A percentile compares a stretch with the other conserved stretches of the same genome.
Conservation (phyloP, 164 flowering plant genomes). For the Vitis vinifera region DNA sequence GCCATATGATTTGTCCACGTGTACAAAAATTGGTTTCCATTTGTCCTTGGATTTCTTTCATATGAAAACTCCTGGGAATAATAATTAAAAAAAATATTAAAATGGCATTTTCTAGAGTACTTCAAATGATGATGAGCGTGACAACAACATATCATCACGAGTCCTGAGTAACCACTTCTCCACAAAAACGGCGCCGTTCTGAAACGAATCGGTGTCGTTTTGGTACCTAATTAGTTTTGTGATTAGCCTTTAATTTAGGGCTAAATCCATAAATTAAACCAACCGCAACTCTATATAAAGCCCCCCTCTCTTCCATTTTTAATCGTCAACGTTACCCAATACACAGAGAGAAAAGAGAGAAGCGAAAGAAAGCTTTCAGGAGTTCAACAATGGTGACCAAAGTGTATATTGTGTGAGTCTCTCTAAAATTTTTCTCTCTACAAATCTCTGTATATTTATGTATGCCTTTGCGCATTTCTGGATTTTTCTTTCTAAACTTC, state of each 20-base stretch:
- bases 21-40: too few species aligned
- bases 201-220: too few species aligned
- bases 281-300: conserved; percentile 9
- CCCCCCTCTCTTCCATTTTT: not conserved
- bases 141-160: conserved; percentile 29
- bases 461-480: not conserved
- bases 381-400: conserved; percentile 51
- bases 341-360: conserved; percentile 3
- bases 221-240: not conserved
- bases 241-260: not conserved
- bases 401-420: conserved; percentile 61
- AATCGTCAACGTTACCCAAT: conserved; percentile 1
- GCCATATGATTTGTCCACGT: too few species aligned
- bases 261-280: not conserved
- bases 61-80: too few species aligned
- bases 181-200: conserved; percentile 1
- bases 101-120: conserved; percentile 13
- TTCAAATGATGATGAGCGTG: conserved; percentile 22
- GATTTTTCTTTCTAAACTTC: not conserved
- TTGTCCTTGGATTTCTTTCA: too few species aligned
- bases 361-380: not conserved
- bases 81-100: not conserved
- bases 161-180: not conserved
- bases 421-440: not conserved
- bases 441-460: not conserved